Base-by-base conservation (phyloP, 257 asterid species). In the Sherardia arvensis region DNA sequence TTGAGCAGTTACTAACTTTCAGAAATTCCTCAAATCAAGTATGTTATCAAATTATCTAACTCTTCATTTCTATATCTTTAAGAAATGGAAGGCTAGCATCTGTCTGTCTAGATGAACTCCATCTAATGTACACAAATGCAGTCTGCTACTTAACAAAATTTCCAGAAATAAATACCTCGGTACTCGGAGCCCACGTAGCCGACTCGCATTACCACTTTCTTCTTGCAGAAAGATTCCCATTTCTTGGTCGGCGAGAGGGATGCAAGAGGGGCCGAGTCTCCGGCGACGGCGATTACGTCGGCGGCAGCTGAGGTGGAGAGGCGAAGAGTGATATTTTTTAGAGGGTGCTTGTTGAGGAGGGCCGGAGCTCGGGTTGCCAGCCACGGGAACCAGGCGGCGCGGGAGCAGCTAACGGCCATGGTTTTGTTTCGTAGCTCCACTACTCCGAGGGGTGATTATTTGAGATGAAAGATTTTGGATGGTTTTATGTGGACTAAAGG, bases 141-240 rank as follows among this genome's bases (percentile, higher is more conserved):
- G 4, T 43, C 21, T 43, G 20, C 51, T 43, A 43, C n/a, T n/a
- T n/a, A 38, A 0, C 8, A 22, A 53, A 56, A 6, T 9, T 26
- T 26, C 34, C 8, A 26, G 51, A 32, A 48, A 12, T 8, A 11
- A 32, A 32, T 36, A 87, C 99, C 97, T 84, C 93, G 82, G 76
- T 87, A 89, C 67, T 81, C 80, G 59, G 99, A 83, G 30, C 99
- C 99, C 12, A 89, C 90, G 49, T 92, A 92, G 51, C 99, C 99
- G 32, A 92, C 96, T 26, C 96, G 97, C 95, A 92, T 89, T 53
- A 87, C 96, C 22, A 92, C 96, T 83, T 89, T 92, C 89, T 92
- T 92, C 78, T 89, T 92, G 64, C 90, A 86, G 65, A 83, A 72
- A 53, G 95, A 49, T 61, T 85, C 89, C 99, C 99, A 92, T 75